phyloP scores from a whole-genome alignment of 2,329 filamentous ascomycete genomes.

The Clarireedia paspali region DNA sequence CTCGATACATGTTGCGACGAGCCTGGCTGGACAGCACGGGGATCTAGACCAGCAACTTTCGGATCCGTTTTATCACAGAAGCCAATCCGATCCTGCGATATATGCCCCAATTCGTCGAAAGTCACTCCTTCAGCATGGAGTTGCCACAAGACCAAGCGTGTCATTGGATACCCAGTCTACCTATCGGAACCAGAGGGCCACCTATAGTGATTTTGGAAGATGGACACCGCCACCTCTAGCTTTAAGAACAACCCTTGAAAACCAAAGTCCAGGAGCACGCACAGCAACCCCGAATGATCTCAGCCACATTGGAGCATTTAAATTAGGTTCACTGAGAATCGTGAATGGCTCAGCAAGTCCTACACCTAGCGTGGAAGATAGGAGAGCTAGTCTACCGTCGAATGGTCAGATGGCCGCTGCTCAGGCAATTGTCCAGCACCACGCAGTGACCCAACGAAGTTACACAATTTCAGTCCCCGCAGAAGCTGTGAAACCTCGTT shows the following conservation, averaged over 20 bases:
- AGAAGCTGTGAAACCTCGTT: slow-evolving; percentile 15
- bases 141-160: slow-evolving; percentile 25
- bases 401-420: neutral
- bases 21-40: slow-evolving; percentile 1
- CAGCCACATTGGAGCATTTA: slow-evolving; percentile 52
- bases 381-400: slow-evolving; percentile 10
- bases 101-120: slow-evolving; percentile 25
- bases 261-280: slow-evolving; percentile 12
- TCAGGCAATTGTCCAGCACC: slow-evolving; percentile 8
- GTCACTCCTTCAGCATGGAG: slow-evolving; percentile 27
- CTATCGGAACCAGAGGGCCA: slow-evolving; percentile 7
- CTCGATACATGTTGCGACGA: slow-evolving; percentile 1
- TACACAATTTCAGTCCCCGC: slow-evolving; percentile 18
- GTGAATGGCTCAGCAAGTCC: slow-evolving; percentile 51
- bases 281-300: slow-evolving; percentile 42
- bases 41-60: slow-evolving; percentile 7
- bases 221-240: slow-evolving; percentile 3
- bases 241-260: slow-evolving; percentile 3
- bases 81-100: slow-evolving; percentile 19
- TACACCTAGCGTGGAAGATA: slow-evolving; percentile 32
- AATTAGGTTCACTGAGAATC: slow-evolving; percentile 54
- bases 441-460: slow-evolving; percentile 15
- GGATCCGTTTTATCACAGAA: slow-evolving; percentile 9
- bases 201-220: slow-evolving; percentile 1
- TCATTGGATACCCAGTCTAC: neutral